Percentiles rank a stretch among this genome's conserved stretches.
Conservation (phyloP, 2,329 filamentous ascomycete species). For the Penicillium vulpinum region DNA sequence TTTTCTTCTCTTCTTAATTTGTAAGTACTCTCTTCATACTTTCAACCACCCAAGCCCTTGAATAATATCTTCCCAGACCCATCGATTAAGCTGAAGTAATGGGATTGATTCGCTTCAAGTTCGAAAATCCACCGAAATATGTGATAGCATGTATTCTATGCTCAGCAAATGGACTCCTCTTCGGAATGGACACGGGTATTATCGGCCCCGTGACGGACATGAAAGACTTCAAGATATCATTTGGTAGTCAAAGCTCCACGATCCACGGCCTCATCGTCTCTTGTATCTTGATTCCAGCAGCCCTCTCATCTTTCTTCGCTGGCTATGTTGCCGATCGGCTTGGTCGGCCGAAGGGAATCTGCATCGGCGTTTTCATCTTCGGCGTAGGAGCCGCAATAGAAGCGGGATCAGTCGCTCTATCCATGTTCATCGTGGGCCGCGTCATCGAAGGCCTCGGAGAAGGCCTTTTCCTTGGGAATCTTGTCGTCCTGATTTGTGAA, state of each 20-base stretch:
- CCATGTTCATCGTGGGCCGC: slow-evolving; percentile 58
- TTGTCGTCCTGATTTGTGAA: slow-evolving; percentile 61
- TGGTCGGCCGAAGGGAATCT: slow-evolving; percentile 53
- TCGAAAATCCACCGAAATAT: slow-evolving; percentile 7
- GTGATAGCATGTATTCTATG: slow-evolving; percentile 12
- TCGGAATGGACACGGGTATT: slow-evolving; percentile 13
- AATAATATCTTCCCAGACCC: not conserved
- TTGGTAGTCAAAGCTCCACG: slow-evolving; percentile 54
- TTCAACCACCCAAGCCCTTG: no score
- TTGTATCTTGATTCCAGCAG: slow-evolving; percentile 59
- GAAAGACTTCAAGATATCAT: slow-evolving; percentile 51
- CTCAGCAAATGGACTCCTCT: slow-evolving; percentile 7
- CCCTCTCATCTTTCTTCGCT: slow-evolving; percentile 58
- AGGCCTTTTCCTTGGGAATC: slow-evolving; percentile 59
- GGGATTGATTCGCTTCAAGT: not conserved
- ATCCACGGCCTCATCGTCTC: slow-evolving; percentile 62
- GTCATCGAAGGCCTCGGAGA: slow-evolving; percentile 60
- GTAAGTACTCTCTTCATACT: not conserved
- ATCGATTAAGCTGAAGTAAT: not conserved
- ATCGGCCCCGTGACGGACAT: slow-evolving; percentile 60
- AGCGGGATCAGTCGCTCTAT: slow-evolving; percentile 48
- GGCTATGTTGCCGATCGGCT: slow-evolving; percentile 55
- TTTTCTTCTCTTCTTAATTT: not conserved
- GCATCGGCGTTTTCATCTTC: slow-evolving; percentile 55
- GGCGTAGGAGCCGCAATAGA: slow-evolving; percentile 56